These are phyloP conservation scores for Saturnispora serradocipensis DNA, from an alignment of 805 yeast species.

Conservation along the genomic window DNA sequence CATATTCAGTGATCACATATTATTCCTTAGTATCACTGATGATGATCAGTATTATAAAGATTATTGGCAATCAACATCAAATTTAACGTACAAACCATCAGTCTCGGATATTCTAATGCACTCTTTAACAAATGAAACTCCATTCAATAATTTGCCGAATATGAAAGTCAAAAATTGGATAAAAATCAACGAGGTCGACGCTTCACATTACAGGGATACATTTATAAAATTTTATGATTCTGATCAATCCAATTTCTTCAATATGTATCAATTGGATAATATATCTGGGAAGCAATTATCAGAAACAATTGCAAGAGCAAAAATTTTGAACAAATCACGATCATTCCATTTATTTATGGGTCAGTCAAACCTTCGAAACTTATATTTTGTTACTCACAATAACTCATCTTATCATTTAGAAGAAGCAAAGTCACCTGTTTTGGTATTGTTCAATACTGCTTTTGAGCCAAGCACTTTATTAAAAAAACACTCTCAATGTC, in stretches of 20 bases:
- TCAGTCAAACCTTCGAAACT: slow-evolving; percentile 3
- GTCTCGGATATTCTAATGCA: slow-evolving; percentile 82
- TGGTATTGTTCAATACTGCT: slow-evolving; percentile 54
- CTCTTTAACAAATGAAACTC: slow-evolving; percentile 77
- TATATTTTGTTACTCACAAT: slow-evolving; percentile 69
- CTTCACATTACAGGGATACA: slow-evolving; percentile 33
- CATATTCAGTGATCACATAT: slow-evolving; percentile 70
- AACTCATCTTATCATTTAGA: slow-evolving; percentile 42
- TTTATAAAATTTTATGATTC: slow-evolving; percentile 23
- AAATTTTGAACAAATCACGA: slow-evolving; percentile 64
- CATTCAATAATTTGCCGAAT: slow-evolving; percentile 56
- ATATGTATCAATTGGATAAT: slow-evolving; percentile 20
- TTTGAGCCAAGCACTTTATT: slow-evolving; percentile 30
- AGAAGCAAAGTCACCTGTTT: slow-evolving; percentile 50
- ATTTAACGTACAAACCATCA: slow-evolving; percentile 38
- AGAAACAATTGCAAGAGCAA: slow-evolving; percentile 56
- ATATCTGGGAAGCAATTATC: slow-evolving; percentile 34
- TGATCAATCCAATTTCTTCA: slow-evolving; percentile 7
- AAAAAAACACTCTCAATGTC: slow-evolving; percentile 19
- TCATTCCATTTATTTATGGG: slow-evolving; percentile 80
- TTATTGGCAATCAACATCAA: slow-evolving; percentile 6
- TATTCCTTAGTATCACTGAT: slow-evolving; percentile 51
- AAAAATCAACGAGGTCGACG: slow-evolving; percentile 45
- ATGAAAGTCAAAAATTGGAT: slow-evolving; percentile 65
- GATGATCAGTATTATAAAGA: slow-evolving; percentile 27